Conservation (phyloP, 768 basidiomycete species). For the Xanthoconium purpureum region DNA sequence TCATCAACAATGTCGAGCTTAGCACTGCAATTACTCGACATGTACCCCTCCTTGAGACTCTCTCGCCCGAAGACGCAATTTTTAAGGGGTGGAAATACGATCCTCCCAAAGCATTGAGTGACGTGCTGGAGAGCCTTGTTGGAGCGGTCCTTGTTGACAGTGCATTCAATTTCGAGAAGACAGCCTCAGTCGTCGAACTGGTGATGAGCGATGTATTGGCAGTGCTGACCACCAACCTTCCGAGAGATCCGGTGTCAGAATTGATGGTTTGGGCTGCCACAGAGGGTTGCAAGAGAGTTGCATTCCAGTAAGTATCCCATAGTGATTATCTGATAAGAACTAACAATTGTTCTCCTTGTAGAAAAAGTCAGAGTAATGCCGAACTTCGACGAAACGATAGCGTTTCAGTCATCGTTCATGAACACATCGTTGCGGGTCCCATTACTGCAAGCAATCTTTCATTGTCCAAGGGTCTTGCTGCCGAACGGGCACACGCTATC, state of each 20-base stretch:
- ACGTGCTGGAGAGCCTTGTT: slow-evolving; percentile 80
- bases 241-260: slow-evolving; percentile 70
- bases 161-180: slow-evolving; percentile 68
- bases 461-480: slow-evolving; percentile 66
- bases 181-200: slow-evolving; percentile 54
- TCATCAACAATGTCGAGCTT: slow-evolving; percentile 68
- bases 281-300: slow-evolving; percentile 52
- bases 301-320: slow-evolving; percentile 41
- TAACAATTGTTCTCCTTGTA: slow-evolving; percentile 12
- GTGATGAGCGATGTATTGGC: slow-evolving; percentile 68
- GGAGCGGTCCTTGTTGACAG: slow-evolving; percentile 84
- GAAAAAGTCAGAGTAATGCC: slow-evolving; percentile 44
- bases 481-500: slow-evolving; percentile 56
- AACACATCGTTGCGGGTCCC: slow-evolving; percentile 53
- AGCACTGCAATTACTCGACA: slow-evolving; percentile 60
- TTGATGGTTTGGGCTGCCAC: slow-evolving; percentile 64
- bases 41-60: slow-evolving; percentile 54
- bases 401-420: slow-evolving; percentile 60
- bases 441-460: slow-evolving; percentile 53
- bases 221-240: slow-evolving; percentile 54
- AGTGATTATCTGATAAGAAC: neutral
- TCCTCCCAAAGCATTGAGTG: slow-evolving; percentile 82
- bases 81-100: slow-evolving; percentile 75
- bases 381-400: slow-evolving; percentile 47
- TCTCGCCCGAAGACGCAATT: slow-evolving; percentile 61